Percentiles rank a stretch among this genome's conserved stretches.
phyloP scores from a whole-genome alignment of 352 stramenopile species.

The Elongisporangium senticosum region DNA sequence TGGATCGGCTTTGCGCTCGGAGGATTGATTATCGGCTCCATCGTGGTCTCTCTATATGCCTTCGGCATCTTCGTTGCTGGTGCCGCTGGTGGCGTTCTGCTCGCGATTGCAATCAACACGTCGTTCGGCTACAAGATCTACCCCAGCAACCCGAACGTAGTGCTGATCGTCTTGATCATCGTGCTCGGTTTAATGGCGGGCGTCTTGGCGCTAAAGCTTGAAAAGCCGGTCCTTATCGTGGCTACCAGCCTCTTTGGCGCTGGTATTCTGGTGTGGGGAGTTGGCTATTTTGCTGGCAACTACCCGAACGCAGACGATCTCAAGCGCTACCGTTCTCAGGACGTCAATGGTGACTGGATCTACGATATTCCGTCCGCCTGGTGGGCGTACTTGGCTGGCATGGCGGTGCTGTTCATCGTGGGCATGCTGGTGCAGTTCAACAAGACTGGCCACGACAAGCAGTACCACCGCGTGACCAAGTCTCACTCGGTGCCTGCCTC shows the following conservation, averaged over 20 bases:
- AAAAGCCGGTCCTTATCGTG: constrained; percentile 47
- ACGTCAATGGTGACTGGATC: constrained; percentile 35
- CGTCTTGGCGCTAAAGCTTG: constrained; percentile 36
- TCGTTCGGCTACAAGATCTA: constrained; percentile 59
- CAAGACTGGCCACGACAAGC: constrained; percentile 31
- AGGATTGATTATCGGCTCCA: constrained; percentile 33
- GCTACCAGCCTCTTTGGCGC: constrained; percentile 52
- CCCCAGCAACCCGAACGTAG: constrained; percentile 36
- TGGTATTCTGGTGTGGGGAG: constrained; percentile 38
- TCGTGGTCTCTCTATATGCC: constrained; percentile 46
- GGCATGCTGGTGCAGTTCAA: constrained; percentile 54
- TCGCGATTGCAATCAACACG: constrained; percentile 46
- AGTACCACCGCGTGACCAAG: constrained; percentile 18
- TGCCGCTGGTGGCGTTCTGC: constrained; percentile 38
- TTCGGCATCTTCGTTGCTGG: constrained; percentile 53
- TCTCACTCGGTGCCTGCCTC: neutral
- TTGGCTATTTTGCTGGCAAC: constrained; percentile 60
- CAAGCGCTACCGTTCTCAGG: constrained; percentile 26
- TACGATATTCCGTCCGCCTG: constrained; percentile 53
- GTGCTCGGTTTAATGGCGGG: constrained; percentile 32
- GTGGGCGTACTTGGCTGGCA: constrained; percentile 52
- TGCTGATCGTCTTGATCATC: constrained; percentile 44
- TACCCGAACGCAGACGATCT: constrained; percentile 50
- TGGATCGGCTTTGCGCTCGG: constrained; percentile 56
- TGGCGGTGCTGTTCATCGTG: constrained; percentile 46